Conservation (phyloP, 1,284 basidiomycete genomes). For the Apiotrichum sp. region DNA sequence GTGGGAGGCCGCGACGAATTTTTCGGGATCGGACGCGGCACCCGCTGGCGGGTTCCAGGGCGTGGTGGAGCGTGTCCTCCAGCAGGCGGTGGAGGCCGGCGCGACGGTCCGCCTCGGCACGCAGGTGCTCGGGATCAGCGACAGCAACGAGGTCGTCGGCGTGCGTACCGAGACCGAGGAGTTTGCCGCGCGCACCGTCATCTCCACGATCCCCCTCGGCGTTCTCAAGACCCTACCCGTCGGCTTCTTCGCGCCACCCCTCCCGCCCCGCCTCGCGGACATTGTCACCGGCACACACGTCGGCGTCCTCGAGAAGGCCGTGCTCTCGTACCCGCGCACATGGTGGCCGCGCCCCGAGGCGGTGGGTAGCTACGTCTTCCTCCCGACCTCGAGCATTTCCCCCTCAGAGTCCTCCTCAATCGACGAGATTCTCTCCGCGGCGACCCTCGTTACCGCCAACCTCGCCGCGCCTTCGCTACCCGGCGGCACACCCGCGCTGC, state of each 20-base stretch:
- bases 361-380: slow-evolving; percentile 46
- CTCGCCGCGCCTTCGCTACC: slow-evolving; percentile 38
- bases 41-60: slow-evolving; percentile 51
- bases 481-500: slow-evolving; percentile 38
- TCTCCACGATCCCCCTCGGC: slow-evolving; percentile 49
- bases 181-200: slow-evolving; percentile 37
- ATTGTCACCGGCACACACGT: slow-evolving; percentile 44
- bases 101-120: slow-evolving; percentile 39
- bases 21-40: slow-evolving; percentile 50
- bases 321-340: slow-evolving; percentile 46
- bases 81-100: slow-evolving; percentile 38
- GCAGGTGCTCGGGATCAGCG: slow-evolving; percentile 23
- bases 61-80: slow-evolving; percentile 43
- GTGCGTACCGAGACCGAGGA: slow-evolving; percentile 33
- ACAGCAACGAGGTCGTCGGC: slow-evolving; percentile 16
- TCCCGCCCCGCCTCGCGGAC: slow-evolving; percentile 30
- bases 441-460: slow-evolving; percentile 45
- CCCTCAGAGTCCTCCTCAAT: slow-evolving; percentile 18
- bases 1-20: slow-evolving; percentile 45
- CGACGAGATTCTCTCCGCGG: slow-evolving; percentile 34
- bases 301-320: slow-evolving; percentile 50
- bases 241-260: slow-evolving; percentile 38
- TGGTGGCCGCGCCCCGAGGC: slow-evolving; percentile 49
- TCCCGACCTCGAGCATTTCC: slow-evolving; percentile 27
- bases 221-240: slow-evolving; percentile 40